Conservation (phyloP, 148 eudicot genomes). For the Chenopodium berlandieri region DNA sequence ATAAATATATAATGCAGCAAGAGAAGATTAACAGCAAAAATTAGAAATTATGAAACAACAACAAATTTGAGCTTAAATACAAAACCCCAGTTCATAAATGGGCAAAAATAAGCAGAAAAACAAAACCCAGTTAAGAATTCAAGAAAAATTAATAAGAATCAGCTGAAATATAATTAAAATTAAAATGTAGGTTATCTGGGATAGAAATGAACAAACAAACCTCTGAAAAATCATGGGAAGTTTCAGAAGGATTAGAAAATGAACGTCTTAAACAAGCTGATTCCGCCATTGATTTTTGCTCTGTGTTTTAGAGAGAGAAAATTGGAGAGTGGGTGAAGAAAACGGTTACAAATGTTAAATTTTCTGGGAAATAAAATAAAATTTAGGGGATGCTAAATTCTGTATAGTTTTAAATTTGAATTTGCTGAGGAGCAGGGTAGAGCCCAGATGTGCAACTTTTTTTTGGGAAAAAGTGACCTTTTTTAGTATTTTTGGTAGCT, state of each 20-base stretch:
- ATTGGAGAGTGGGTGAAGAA: not conserved
- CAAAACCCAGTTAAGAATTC: not conserved
- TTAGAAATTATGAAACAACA: not conserved
- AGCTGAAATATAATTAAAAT: not conserved
- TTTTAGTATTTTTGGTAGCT: not conserved
- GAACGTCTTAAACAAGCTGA: constrained; percentile 46
- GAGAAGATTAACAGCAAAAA: not conserved
- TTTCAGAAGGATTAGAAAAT: constrained; percentile 42
- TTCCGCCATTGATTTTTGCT: constrained; percentile 33
- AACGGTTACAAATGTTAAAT: not conserved
- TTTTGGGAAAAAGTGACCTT: not conserved
- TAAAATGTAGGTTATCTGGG: not conserved
- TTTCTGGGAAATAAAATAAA: not conserved
- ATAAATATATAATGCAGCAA: not conserved
- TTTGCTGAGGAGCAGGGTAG: not conserved
- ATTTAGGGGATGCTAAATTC: not conserved
- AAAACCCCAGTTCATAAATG: not conserved
- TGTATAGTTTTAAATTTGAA: too few relatives aligned
- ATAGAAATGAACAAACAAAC: constrained; percentile 17
- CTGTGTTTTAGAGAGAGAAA: constrained; percentile 1
- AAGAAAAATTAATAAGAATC: not conserved
- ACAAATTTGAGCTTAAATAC: not conserved
- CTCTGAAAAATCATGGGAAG: constrained; percentile 29
- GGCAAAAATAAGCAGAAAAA: not conserved
- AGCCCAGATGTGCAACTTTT: not conserved